These are phyloP conservation scores for Cercophora samala DNA, from an alignment of 495 filamentous ascomycete genomes.

Conservation along the genomic window DNA sequence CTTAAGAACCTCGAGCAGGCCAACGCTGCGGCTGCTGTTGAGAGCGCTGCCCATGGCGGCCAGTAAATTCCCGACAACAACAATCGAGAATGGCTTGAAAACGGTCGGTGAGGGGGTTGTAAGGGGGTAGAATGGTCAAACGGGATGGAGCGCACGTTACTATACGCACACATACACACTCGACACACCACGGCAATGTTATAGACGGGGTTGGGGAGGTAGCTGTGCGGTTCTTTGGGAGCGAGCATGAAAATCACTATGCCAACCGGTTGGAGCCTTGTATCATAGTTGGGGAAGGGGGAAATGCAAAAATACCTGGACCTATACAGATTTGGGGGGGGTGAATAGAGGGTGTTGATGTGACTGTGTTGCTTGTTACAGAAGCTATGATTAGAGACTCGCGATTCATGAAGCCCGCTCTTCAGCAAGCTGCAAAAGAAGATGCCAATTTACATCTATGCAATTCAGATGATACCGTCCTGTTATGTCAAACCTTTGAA, in stretches of 20 bases:
- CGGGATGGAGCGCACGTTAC: not conserved
- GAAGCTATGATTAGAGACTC: too few species aligned
- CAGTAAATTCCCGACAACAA: slow-evolving; percentile 8
- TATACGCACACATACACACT: not conserved
- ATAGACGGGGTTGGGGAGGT: not conserved
- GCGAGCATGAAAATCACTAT: not conserved
- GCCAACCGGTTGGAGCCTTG: slow-evolving; percentile 12
- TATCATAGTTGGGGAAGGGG: slow-evolving; percentile 28
- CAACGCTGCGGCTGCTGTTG: slow-evolving; percentile 61
- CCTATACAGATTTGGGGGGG: not conserved
- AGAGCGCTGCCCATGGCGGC: slow-evolving; percentile 35
- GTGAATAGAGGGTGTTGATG: not conserved
- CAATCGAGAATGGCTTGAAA: not conserved
- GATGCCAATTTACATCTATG: too few species aligned
- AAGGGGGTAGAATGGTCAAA: slow-evolving; percentile 1
- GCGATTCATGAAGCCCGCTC: too few species aligned
- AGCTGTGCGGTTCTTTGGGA: not conserved
- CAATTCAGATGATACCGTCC: too few species aligned
- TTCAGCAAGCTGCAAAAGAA: too few species aligned
- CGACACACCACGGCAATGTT: not conserved
- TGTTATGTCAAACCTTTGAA: too few species aligned
- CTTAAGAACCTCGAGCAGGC: slow-evolving; percentile 67
- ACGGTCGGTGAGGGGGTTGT: not conserved
- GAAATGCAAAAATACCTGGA: slow-evolving; percentile 26
- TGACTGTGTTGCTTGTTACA: not conserved